Base-by-base conservation (phyloP, 208 protist species). In the Trypanosoma conorhini region DNA sequence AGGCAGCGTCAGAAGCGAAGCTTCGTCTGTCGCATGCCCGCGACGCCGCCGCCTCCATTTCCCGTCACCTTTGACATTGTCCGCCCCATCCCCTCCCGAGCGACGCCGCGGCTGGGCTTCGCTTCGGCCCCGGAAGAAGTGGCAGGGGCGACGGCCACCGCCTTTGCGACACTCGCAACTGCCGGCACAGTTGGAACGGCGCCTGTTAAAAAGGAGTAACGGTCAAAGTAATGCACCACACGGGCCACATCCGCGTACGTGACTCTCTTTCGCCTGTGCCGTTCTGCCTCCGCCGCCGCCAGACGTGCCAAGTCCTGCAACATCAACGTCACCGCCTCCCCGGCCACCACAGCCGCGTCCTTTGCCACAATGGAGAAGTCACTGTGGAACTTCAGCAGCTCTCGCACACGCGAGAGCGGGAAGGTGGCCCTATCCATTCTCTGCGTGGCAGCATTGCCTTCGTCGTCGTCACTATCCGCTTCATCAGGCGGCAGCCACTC, bases 231-330 rank as follows among this genome's bases (percentile, higher is more conserved):
- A 50, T 83, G 79, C 33, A 79, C 83, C 33, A 84, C 78, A 38
- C 76, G 77, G 0, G 85, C 79, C 0, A 95, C 50, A 64, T 95
- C 90, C 35, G 86, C 85, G 74, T 91, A 92, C 15, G 67, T 85
- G 1, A 95, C 56, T 13, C 83, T 91, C 62, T 80, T 85, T 59
- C 86, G 85, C 33, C 76, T 44, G 19, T 74, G 59, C 13, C 85
- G 87, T 21, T 59, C 66, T 17, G 90, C 81, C 67, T 90, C 79
- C 19, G 64, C 77, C 2, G 86, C 85, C 2, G 86, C 86, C 24
- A 72, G 70, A 4, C 62, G 40, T 8, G 81, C 76, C 35, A 95
- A 70, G 62, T 95, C 90, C 9, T 74, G 72, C 8, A 82, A 74
- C 21, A 95, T 79, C 38, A 92, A 72, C 51, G 70, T 84, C 7